Conservation (phyloP, 176 grass and related monocot species). For the Avena eriantha region DNA sequence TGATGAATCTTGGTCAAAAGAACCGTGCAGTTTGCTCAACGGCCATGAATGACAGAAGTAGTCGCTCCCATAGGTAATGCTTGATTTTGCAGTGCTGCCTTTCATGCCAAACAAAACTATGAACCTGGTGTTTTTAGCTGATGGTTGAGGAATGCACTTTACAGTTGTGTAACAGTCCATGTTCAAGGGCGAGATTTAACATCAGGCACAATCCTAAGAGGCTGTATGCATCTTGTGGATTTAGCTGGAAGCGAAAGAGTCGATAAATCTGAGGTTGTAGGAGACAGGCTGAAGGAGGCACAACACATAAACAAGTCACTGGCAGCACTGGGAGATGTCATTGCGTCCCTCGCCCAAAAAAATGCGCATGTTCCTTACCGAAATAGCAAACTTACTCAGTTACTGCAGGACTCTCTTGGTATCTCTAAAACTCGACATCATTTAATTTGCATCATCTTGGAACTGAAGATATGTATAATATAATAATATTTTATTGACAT, state of each 20-base stretch:
- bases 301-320: conserved; percentile 84
- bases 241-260: conserved; percentile 82
- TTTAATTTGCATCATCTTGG: conserved; percentile 31
- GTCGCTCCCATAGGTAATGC: conserved; percentile 88
- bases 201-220: conserved; percentile 56
- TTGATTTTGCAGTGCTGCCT: conserved; percentile 25
- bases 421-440: conserved; percentile 28
- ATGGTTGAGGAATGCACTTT: conserved; percentile 39
- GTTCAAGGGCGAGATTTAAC: conserved; percentile 74
- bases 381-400: conserved; percentile 80
- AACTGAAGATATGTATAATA: neutral
- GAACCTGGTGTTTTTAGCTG: conserved; percentile 2
- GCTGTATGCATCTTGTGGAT: conserved; percentile 86
- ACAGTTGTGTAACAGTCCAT: conserved; percentile 77
- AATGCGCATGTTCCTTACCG: conserved; percentile 73
- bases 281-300: conserved; percentile 75
- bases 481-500: conserved; percentile 35
- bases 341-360: conserved; percentile 71
- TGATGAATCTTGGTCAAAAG: conserved; percentile 89
- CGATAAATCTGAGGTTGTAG: conserved; percentile 74
- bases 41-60: conserved; percentile 95
- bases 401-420: conserved; percentile 84
- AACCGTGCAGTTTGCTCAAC: conserved; percentile 88
- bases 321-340: conserved; percentile 76
- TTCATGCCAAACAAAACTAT: conserved; percentile 15